Percentiles rank a stretch among this genome's conserved stretches.
phyloP scores from a whole-genome alignment of 768 basidiomycete genomes.

The Trichaptum fuscoviolaceum region DNA sequence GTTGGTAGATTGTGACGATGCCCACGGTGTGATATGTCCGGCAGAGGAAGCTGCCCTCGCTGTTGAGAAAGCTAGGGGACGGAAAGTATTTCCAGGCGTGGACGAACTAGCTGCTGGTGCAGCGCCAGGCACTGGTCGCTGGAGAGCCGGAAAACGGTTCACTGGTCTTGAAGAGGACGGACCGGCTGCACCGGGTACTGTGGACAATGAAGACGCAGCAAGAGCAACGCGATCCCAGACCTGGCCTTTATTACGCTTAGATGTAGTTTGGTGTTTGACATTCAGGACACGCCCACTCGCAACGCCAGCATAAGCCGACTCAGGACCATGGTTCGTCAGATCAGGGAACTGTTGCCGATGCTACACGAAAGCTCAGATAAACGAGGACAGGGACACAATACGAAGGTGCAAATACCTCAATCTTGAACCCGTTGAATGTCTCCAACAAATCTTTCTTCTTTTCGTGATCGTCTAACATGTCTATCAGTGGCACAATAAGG shows the following conservation, averaged over 20 bases:
- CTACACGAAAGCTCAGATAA: slow-evolving; percentile 29
- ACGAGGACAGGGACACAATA: background rate
- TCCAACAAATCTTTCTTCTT: slow-evolving; percentile 71
- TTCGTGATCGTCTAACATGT: slow-evolving; percentile 76
- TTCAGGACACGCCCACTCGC: slow-evolving; percentile 79
- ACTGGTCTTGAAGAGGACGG: slow-evolving; percentile 19
- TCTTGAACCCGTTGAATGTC: slow-evolving; percentile 80
- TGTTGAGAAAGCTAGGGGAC: slow-evolving; percentile 29
- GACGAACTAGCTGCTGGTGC: background rate
- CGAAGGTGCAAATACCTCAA: slow-evolving; percentile 50
- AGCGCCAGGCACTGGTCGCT: background rate
- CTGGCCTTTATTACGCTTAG: slow-evolving; percentile 51
- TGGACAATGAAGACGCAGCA: slow-evolving; percentile 53
- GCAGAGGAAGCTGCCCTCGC: background rate
- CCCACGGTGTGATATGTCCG: slow-evolving; percentile 56
- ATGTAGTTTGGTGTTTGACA: slow-evolving; percentile 69
- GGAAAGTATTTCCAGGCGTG: slow-evolving; percentile 22
- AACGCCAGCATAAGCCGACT: slow-evolving; percentile 72
- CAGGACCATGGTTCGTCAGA: slow-evolving; percentile 50
- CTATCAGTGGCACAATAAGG: slow-evolving; percentile 67
- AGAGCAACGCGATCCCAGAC: slow-evolving; percentile 86
- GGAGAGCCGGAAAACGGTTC: slow-evolving; percentile 34
- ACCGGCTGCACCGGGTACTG: slow-evolving; percentile 18
- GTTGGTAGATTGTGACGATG: slow-evolving; percentile 25
- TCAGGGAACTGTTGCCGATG: slow-evolving; percentile 86